Conservation (phyloP, 306 rosid species). For the Cucumis melo region DNA sequence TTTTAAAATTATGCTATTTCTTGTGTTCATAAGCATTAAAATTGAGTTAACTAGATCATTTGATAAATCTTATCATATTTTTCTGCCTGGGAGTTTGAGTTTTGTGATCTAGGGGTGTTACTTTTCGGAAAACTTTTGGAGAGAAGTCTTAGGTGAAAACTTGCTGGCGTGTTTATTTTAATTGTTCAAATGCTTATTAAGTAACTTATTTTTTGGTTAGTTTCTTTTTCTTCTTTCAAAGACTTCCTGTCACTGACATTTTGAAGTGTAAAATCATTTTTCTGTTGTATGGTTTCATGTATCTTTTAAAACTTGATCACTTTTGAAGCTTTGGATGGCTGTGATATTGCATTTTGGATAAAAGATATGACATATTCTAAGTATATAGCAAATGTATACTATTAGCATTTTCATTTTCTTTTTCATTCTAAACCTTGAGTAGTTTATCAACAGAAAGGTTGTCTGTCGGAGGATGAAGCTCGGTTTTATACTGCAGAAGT, state of each 20-base stretch:
- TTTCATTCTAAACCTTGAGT: neutral
- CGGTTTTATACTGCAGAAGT: slow-evolving; percentile 94
- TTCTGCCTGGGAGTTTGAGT: neutral
- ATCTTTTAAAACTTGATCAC: neutral
- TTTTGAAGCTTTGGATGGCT: neutral
- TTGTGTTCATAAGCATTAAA: neutral
- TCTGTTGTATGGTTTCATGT: neutral
- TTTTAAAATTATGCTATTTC: neutral
- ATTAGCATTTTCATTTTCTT: neutral
- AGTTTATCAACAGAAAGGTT: slow-evolving; percentile 63
- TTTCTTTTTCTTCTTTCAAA: neutral
- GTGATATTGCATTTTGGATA: neutral
- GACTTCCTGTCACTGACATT: neutral
- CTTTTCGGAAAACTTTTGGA: neutral
- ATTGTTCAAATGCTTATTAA: neutral
- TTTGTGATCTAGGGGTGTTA: neutral
- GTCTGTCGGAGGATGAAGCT: slow-evolving; percentile 78
- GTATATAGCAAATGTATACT: neutral
- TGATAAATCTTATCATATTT: neutral
- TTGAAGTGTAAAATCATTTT: neutral
- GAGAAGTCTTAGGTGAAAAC: neutral
- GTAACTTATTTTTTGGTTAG: neutral
- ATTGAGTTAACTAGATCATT: neutral
- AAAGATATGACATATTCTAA: neutral
- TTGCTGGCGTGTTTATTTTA: neutral